Base-by-base conservation (phyloP, 352 stramenopile species). In the Globisporangium radiosum region DNA sequence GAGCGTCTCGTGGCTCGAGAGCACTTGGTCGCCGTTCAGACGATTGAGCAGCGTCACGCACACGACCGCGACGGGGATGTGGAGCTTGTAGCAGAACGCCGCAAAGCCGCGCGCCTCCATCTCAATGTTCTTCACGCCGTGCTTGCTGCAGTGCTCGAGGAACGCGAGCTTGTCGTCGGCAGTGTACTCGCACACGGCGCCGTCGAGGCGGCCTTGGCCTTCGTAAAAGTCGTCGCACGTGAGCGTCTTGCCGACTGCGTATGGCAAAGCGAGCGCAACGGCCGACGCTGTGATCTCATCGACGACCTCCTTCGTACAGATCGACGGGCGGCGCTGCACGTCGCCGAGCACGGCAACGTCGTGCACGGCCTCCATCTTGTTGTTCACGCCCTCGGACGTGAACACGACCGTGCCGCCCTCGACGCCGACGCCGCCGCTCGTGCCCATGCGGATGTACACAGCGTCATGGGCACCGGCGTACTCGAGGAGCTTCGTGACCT, bases 141-240 rank as follows among this genome's bases (percentile, higher is more conserved):
- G 66, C 14, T 67, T 73, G 4, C 78, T 69, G 36, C 76, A 72
- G 40, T 66, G 71, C 44, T 87, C 62, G 52, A 94, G 62, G 62
- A 90, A 94, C 14, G 60, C 62, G 59, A 91, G 76, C 66, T 92
- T 91, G 66, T 94, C 80, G 39, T 94, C 81, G 17, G 73, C 56
- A 11, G 80, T 85, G 69, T 85, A 90, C 62, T 92, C 81, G 64
- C 80, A 90, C 60, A 92, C 87, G 47, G 84, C 81, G 40, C 84
- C 84, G 42, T 94, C 84, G n/a, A 94, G 68, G 15, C 84, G 84
- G 42, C 84, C 84, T 56, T 94, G 84, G 47, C 78, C 83, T 49
- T 92, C 83, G 69, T 94, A 94, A 45, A 94, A 94, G 65, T 90
- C 84, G 66, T 94, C 85, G 70, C 80, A 88, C 49, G 75, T 88